Base-by-base conservation (phyloP, 306 rosid species). In the Leucaena leucocephala region DNA sequence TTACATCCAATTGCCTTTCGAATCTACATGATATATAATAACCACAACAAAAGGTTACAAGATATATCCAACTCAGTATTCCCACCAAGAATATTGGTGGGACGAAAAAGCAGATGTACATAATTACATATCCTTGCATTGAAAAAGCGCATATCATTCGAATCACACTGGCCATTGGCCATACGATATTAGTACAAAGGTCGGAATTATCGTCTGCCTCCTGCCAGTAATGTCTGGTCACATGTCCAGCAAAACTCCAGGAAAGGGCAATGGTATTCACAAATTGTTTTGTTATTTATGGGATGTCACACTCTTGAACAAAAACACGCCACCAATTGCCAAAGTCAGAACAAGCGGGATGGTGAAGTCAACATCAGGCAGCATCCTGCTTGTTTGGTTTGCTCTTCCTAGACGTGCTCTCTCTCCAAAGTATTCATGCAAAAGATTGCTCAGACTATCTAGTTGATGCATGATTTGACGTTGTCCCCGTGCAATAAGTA, bases 401-500 rank as follows among this genome's bases (percentile, higher is more conserved):
- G 80, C 46, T 84, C 89, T 91, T 66, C 78, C 97, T 3, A 43
- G 82, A 57, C 87, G 90, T 40, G 79, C 79, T 77, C 90, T 87
- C 72, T 91, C 94, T 16, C 86, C 97, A 14, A 80, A 48, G 76
- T 85, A 83, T 78, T 91, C 97, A 11, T 91, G 91, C 82, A 93
- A 81, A 77, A 91, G 89, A 79, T 86, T 95, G 89, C 91, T 90
- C 86, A 95, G 68, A 10, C 87, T 90, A 82, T 91, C 96, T 27
- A 95, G 84, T 69, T 90, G 98, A 80, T 89, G 98, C 91, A 86
- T 84, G 74, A 95, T 82, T 87, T 93, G 99, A 52, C 94, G 94
- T 62, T 95, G 99, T 34, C 90, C 87, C 35, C 98, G 88, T 2
- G 87, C 84, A 86, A 95, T 84, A 50, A 85, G 82, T 42, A 84